phyloP scores from a whole-genome alignment of 495 filamentous ascomycete genomes.

The Podospora appendiculata region DNA sequence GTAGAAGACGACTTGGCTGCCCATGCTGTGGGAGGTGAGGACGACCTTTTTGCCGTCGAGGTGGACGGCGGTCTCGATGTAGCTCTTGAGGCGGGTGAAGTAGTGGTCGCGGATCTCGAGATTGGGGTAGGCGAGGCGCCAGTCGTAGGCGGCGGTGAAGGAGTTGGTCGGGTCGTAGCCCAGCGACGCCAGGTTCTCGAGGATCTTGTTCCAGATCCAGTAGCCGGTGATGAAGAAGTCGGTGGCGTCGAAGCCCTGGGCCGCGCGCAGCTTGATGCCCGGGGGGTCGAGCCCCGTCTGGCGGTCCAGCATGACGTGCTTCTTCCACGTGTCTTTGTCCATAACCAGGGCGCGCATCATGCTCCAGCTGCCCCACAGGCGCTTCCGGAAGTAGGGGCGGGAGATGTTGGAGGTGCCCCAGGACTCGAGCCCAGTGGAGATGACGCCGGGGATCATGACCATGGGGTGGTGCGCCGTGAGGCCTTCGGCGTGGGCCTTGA shows the following conservation, averaged over 20 bases:
- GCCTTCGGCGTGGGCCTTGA: conserved; percentile 76
- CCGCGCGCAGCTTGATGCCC: conserved; percentile 84
- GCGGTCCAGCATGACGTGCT: conserved; percentile 93
- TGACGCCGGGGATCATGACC: conserved; percentile 95
- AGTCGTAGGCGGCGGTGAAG: conserved; percentile 93
- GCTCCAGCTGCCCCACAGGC: conserved; percentile 94
- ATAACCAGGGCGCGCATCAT: conserved; percentile 94
- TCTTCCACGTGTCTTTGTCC: conserved; percentile 92
- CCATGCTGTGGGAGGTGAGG: conserved; percentile 94
- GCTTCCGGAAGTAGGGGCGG: conserved; percentile 82
- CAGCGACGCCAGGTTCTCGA: conserved; percentile 91
- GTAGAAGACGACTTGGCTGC: conserved; percentile 88
- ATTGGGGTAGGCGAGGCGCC: conserved; percentile 88
- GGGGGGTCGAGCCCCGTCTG: conserved; percentile 85
- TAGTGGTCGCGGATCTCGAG: conserved; percentile 88
- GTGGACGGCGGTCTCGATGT: conserved; percentile 74
- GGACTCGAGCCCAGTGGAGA: conserved; percentile 92
- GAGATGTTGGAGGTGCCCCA: conserved; percentile 84
- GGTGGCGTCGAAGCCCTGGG: conserved; percentile 97
- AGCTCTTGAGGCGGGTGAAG: conserved; percentile 78
- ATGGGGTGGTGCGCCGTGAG: conserved; percentile 78
- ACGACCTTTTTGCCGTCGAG: conserved; percentile 71
- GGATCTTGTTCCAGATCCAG: conserved; percentile 99
- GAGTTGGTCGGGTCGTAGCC: conserved; percentile 96
- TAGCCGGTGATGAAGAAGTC: conserved; percentile 88